Conservation (phyloP, 148 eudicot species). For the Amaranthus cruentus region DNA sequence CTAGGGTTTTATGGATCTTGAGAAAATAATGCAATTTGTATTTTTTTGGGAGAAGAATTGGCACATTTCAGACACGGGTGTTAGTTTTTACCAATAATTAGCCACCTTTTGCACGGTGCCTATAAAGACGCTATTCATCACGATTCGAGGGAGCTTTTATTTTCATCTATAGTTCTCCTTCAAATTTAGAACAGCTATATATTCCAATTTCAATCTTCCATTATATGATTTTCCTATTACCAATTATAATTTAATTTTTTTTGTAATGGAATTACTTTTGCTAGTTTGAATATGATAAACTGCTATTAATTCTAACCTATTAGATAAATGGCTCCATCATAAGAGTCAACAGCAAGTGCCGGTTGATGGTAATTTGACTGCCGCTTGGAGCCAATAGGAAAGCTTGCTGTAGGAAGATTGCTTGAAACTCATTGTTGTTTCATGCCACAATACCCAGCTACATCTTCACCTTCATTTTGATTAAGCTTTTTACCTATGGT, state of each 20-base stretch:
- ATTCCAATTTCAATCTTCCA: not conserved
- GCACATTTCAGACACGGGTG: slow-evolving; percentile 72
- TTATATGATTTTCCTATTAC: no score
- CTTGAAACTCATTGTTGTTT: slow-evolving; percentile 30
- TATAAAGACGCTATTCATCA: slow-evolving; percentile 48
- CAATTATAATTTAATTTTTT: no score
- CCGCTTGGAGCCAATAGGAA: slow-evolving; percentile 38
- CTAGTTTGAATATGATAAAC: no score
- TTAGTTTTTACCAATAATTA: slow-evolving; percentile 35
- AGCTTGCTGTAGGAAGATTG: slow-evolving; percentile 18
- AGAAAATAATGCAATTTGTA: no score
- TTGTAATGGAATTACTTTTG: no score
- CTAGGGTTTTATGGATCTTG: no score
- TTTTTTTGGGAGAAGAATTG: slow-evolving; percentile 1
- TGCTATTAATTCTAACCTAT: no score
- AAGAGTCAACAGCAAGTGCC: slow-evolving; percentile 43
- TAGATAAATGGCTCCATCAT: slow-evolving; percentile 18
- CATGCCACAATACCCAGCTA: slow-evolving; percentile 31
- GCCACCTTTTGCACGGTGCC: slow-evolving; percentile 79
- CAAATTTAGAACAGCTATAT: slow-evolving; percentile 57
- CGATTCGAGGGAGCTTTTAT: slow-evolving; percentile 46
- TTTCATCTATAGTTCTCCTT: slow-evolving; percentile 18
- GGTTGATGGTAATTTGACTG: slow-evolving; percentile 35
- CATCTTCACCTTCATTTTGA: not conserved
- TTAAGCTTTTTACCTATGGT: no score